These are phyloP conservation scores for Mycena galericulata DNA, from an alignment of 768 basidiomycete genomes.

Conservation along the genomic window DNA sequence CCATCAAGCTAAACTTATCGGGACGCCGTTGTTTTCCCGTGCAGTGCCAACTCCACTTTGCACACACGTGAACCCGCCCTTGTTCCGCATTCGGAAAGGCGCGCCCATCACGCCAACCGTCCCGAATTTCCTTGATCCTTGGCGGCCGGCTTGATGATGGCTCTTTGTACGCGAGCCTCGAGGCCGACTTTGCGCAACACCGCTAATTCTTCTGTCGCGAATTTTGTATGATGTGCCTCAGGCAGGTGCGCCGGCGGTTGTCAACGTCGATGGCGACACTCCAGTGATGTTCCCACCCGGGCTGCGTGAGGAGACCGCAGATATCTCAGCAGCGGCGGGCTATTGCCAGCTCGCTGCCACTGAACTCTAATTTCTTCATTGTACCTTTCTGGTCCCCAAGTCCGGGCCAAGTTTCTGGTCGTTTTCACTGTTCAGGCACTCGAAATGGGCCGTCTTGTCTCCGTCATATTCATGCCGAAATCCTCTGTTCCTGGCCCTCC, in stretches of 20 bases:
- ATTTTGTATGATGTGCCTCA: constrained; percentile 6
- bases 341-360: background rate
- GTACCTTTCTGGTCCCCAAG: background rate
- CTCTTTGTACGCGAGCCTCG: constrained; percentile 29
- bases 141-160: constrained; percentile 14
- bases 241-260: background rate
- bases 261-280: background rate
- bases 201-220: background rate
- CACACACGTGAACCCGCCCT: constrained; percentile 21
- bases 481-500: constrained; percentile 10
- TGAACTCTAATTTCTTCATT: constrained; percentile 14
- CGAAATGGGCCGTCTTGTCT: constrained; percentile 17
- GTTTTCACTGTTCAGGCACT: background rate
- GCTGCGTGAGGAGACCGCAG: background rate
- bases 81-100: constrained; percentile 20
- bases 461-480: too few relatives aligned
- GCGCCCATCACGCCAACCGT: constrained; percentile 1
- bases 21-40: background rate
- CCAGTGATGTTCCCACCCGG: constrained; percentile 21
- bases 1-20: constrained; percentile 4
- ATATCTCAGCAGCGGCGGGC: background rate
- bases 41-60: constrained; percentile 7
- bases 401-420: background rate
- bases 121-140: constrained; percentile 13
- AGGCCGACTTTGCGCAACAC: constrained; percentile 27